These are phyloP conservation scores for Aspergillus avenaceus DNA, from an alignment of 495 filamentous ascomycete species.

Conservation along the genomic window DNA sequence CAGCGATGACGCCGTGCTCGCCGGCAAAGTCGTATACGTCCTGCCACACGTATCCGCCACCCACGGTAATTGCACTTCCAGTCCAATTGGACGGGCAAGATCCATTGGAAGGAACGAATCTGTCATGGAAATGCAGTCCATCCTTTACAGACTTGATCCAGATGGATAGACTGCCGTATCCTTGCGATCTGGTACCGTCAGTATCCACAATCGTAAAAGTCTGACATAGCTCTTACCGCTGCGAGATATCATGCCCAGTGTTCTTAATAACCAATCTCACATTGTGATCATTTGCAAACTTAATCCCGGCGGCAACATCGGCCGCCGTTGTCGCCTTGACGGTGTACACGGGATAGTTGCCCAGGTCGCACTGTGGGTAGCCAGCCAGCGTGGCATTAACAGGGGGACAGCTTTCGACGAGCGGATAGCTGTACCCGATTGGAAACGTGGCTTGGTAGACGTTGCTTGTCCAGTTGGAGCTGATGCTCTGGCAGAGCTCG, in stretches of 20 bases:
- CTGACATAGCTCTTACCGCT: not conserved
- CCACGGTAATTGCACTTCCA: slow-evolving; percentile 27
- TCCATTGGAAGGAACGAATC: slow-evolving; percentile 8
- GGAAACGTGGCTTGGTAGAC: not conserved
- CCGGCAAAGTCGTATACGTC: slow-evolving; percentile 24
- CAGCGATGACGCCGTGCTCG: slow-evolving; percentile 17
- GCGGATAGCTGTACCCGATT: not conserved
- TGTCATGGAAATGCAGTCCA: slow-evolving; percentile 21
- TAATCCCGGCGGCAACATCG: slow-evolving; percentile 27
- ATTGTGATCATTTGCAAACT: slow-evolving; percentile 47
- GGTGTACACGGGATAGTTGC: slow-evolving; percentile 49
- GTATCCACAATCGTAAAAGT: not conserved
- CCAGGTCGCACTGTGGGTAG: slow-evolving; percentile 44
- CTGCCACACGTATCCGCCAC: slow-evolving; percentile 30
- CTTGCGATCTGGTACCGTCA: slow-evolving; percentile 20
- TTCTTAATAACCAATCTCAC: slow-evolving; percentile 57
- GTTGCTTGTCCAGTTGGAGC: slow-evolving; percentile 14
- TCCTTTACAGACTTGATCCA: slow-evolving; percentile 27
- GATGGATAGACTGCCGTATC: slow-evolving; percentile 28
- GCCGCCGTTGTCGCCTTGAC: slow-evolving; percentile 25
- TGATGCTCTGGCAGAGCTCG: slow-evolving; percentile 16
- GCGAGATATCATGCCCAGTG: not conserved
- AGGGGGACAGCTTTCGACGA: not conserved
- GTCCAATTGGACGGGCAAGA: slow-evolving; percentile 17
- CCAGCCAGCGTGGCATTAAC: slow-evolving; percentile 11